Evolutionary conservation across 129 eudicot genomes (phyloP).

Genomic region (Glebionis coronaria): DNA sequence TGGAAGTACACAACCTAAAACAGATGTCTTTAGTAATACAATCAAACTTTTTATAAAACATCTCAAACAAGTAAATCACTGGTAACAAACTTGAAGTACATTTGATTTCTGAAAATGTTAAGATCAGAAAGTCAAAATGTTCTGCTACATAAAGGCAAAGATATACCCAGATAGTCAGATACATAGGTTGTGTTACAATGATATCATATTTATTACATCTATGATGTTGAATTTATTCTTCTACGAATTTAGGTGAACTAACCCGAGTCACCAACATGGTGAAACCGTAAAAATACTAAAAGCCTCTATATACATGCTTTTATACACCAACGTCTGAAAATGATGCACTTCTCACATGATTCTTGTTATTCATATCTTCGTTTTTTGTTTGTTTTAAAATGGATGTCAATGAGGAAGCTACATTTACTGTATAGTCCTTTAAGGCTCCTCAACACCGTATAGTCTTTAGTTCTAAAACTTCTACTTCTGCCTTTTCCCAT

Average conservation of each 20-base stretch:
- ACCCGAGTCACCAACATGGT: slow-evolving; percentile 12
- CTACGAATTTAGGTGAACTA: background rate
- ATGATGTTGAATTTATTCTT: slow-evolving; percentile 12
- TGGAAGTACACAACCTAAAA: too few species aligned
- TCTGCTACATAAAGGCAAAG: background rate
- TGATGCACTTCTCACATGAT: background rate
- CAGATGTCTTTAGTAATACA: too few species aligned
- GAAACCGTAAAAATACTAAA: slow-evolving; percentile 11
- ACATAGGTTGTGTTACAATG: too few species aligned
- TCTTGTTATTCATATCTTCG: slow-evolving; percentile 9
- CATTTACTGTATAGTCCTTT: slow-evolving; percentile 33
- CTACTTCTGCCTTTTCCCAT: too few species aligned
- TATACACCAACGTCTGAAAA: background rate
- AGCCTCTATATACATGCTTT: background rate
- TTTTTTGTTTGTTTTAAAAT: slow-evolving; percentile 30
- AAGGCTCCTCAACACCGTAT: too few species aligned
- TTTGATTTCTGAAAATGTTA: too few species aligned
- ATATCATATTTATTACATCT: background rate
- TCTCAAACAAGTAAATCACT: too few species aligned
- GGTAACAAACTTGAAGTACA: too few species aligned
- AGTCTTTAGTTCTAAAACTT: too few species aligned
- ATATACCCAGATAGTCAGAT: background rate
- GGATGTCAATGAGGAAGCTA: slow-evolving; percentile 43
- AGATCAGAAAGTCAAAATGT: too few species aligned
- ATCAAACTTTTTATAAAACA: too few species aligned